A percentile compares a stretch with the other conserved stretches of the same genome.
Conservation (phyloP, 768 basidiomycete genomes). For the Strobilomyces echinocephalus region DNA sequence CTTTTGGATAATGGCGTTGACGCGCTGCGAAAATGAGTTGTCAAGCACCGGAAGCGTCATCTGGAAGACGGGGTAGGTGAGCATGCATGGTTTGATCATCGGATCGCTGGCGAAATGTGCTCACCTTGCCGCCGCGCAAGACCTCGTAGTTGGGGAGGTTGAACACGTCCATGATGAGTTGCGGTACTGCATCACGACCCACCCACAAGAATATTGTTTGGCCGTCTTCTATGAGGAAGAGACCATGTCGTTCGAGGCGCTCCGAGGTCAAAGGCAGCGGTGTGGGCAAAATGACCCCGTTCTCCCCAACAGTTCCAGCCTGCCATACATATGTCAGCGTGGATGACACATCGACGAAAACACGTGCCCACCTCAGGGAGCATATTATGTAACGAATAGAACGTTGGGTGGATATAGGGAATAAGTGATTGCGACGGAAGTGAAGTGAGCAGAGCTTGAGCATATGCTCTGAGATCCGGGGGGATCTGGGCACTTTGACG, state of each 20-base stretch:
- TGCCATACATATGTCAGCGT: conserved; percentile 31
- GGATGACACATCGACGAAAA: background rate
- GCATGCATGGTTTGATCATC: background rate
- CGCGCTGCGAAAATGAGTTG: conserved; percentile 91
- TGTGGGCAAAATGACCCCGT: conserved; percentile 83
- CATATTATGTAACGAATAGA: conserved; percentile 98
- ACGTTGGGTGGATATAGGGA: conserved; percentile 91
- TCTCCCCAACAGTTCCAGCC: conserved; percentile 88
- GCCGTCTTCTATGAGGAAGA: conserved; percentile 95
- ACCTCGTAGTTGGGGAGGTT: conserved; percentile 83
- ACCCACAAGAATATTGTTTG: conserved; percentile 98
- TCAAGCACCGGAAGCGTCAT: conserved; percentile 86
- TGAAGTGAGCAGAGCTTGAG: conserved; percentile 86
- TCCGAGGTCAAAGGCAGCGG: conserved; percentile 92
- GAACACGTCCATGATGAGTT: conserved; percentile 92
- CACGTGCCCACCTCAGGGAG: conserved; percentile 63
- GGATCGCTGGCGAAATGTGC: background rate
- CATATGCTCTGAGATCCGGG: conserved; percentile 92
- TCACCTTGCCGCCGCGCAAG: conserved; percentile 89
- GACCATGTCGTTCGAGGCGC: conserved; percentile 87
- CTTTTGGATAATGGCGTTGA: conserved; percentile 92
- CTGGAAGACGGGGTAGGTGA: conserved; percentile 35
- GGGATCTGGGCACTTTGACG: conserved; percentile 97
- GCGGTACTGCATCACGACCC: conserved; percentile 97
- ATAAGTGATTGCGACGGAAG: conserved; percentile 87